These are phyloP conservation scores for Ceratobasidium sp. DNA, from an alignment of 1,284 basidiomycete genomes.

Conservation along the genomic window DNA sequence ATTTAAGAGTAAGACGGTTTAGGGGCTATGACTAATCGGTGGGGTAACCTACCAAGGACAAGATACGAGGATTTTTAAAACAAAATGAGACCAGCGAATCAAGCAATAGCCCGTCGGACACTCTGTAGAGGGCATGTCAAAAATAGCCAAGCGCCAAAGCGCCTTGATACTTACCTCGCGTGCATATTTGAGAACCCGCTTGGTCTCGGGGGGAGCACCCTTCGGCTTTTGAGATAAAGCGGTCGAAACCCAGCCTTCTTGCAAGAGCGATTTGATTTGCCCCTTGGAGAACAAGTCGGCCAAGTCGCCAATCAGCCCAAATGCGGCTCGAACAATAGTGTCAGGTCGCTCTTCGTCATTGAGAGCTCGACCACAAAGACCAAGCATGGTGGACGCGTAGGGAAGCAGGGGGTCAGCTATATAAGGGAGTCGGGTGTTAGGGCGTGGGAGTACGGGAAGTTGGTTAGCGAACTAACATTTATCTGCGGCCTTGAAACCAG, in stretches of 20 bases:
- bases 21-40: constrained; percentile 28
- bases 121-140: constrained; percentile 11
- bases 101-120: constrained; percentile 40
- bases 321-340: constrained; percentile 72
- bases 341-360: constrained; percentile 87
- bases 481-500: constrained; percentile 84
- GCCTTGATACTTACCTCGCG: constrained; percentile 64
- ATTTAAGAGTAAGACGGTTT: constrained; percentile 39
- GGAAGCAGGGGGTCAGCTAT: constrained; percentile 72
- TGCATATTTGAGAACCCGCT: constrained; percentile 82
- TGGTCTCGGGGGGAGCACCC: constrained; percentile 67
- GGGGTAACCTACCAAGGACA: constrained; percentile 35
- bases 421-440: constrained; percentile 16
- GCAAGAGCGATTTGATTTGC: constrained; percentile 76
- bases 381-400: constrained; percentile 78
- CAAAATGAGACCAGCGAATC: constrained; percentile 14
- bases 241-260: constrained; percentile 76
- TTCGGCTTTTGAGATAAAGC: constrained; percentile 77
- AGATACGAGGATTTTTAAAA: constrained; percentile 33
- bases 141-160: neutral
- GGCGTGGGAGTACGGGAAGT: neutral
- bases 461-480: constrained; percentile 61
- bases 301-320: constrained; percentile 90
- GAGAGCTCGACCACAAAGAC: constrained; percentile 81
- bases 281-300: constrained; percentile 84